Evolutionary conservation across 306 rosid species (phyloP), one percentile per base, ranked within the genome.

Genomic region (Medicago ruthenica): DNA sequence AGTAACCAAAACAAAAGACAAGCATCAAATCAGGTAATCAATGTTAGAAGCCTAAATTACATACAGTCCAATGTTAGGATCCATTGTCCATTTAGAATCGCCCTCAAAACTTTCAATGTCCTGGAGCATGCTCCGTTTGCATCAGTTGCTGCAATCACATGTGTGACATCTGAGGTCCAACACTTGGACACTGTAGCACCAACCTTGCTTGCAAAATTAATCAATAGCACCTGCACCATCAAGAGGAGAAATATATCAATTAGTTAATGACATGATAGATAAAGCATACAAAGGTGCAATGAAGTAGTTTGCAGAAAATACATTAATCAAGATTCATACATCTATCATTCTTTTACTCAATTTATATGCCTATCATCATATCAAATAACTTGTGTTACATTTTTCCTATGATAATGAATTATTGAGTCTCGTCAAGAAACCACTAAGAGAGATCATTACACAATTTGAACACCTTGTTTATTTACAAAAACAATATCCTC

Each of bases 41-140:
- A 10, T 4, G 34, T 44, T 44, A 47, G 22, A 15, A 15, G 31
- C 17, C 50, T 42, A 5, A 68, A 65, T 60, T 79, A 74, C 97
- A 83, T 85, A 95, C 99, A 95, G 55, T 86, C 97, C 65, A 92
- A 71, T 70, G 86, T 92, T 76, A 95, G 88, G 80, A 95, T 60
- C 99, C 99, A 95, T 73, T 77, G 83, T 54, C 97, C 99, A 70
- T 86, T 81, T 73, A 92, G 76, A 85, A 92, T 87, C 65, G 88
- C 99, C 97, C 87, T 88, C 47, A 91, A 89, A 54, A 88, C 91
- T 83, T 92, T 92, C 59, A 90, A 80, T 1, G 99, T 95, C 82
- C 99, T 83, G 21, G 93, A 83, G 83, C 94, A 95, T 34, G 97
- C 96, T 75, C 92, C 97, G 13, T 88, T 86, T 63, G 81, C 89